Base-by-base conservation (phyloP, 2,329 filamentous ascomycete species). In the Microdochium paspali region DNA sequence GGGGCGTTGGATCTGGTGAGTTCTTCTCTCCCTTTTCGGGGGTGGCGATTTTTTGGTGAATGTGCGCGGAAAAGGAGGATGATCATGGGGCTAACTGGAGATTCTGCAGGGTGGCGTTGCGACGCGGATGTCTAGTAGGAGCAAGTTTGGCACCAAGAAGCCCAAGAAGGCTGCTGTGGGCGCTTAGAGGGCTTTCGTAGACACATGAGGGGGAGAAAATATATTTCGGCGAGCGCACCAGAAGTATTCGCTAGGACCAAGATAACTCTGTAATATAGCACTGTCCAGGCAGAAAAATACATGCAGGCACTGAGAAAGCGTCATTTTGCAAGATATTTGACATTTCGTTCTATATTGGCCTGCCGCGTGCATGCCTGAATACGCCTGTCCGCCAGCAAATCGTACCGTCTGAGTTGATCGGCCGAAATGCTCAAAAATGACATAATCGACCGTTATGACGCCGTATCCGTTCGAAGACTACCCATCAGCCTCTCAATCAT, bases 91-190 rank as follows among this genome's bases (percentile, higher is more conserved):
- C n/a, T n/a, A n/a, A n/a, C n/a, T n/a, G n/a, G n/a, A n/a, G n/a
- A n/a, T n/a, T n/a, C n/a, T n/a, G n/a, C n/a, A 96, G 91, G 89
- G 89, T 61, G 93, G 93, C 74, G 93, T 98, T 54, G 84, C 82
- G 21, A 93, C 82, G 65, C 78, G 93, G 57, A 79, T 85, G 60
- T 87, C 84, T 21, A 89, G 87, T 66, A 79, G 93, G 60, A 96
- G 90, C 61, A 98, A 98, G 71, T 98, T 95, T 64, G 93, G 93
- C 51, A 95, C 93, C 45, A 98, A 98, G 83, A 97, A 96, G 74
- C 91, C 93, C 0, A 97, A 97, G 84, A 82, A 82, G 66, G 82
- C 84, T 40, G 35, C 35, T 10, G 35, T 40, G n/a, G 35, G 35
- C 12, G 35, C 35, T 9, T 40, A 40, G 12, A 15, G 4, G 15